Base-by-base conservation (phyloP, 2,329 filamentous ascomycete species). In the Colletotrichum brevisporum region DNA sequence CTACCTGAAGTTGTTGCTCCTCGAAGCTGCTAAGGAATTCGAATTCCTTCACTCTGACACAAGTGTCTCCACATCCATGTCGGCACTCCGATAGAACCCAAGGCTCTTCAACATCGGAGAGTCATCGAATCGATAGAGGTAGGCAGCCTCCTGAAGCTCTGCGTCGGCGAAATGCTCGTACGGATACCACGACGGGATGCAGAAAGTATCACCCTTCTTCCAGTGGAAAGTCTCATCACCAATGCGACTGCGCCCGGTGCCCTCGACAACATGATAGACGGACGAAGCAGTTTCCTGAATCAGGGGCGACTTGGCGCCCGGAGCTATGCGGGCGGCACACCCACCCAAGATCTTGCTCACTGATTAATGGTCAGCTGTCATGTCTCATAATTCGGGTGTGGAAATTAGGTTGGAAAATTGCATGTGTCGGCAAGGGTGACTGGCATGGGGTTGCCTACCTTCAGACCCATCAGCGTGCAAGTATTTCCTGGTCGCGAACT, bases 111-210 rank as follows among this genome's bases (percentile, higher is more conserved):
- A 75, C 85, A 89, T 87, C 0, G 86, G 86, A 76, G 83, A 84
- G 70, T 89, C 87, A 70, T 87, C 82, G 69, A 88, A 88, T 0
- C 83, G 78, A 69, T 87, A 88, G 31, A 89, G 70, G 72, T 89
- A 88, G 0, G 83, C 83, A 0, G 75, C 76, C 41, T 77, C 73
- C 2, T 66, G 69, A 8, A 65, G 61, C 1, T 65, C 58, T 2
- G 63, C 73, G 13, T 75, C 75, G 1, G 85, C 82, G 61, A 81
- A 80, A 71, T 88, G 85, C 72, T 85, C 79, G 67, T 85, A 86
- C 13, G 68, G 73, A 57, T 86, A 76, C 86, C 87, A 89, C 0
- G 85, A 75, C 0, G 86, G 87, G 13, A 89, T 78, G 69, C 83
- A 86, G 67, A 89, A 89, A 0, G 85, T 89, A 73, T 89, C 87